Evolutionary conservation across 2,329 filamentous ascomycete species (phyloP), one percentile per base, ranked within the genome.

Genomic region (Alternaria consortialis): DNA sequence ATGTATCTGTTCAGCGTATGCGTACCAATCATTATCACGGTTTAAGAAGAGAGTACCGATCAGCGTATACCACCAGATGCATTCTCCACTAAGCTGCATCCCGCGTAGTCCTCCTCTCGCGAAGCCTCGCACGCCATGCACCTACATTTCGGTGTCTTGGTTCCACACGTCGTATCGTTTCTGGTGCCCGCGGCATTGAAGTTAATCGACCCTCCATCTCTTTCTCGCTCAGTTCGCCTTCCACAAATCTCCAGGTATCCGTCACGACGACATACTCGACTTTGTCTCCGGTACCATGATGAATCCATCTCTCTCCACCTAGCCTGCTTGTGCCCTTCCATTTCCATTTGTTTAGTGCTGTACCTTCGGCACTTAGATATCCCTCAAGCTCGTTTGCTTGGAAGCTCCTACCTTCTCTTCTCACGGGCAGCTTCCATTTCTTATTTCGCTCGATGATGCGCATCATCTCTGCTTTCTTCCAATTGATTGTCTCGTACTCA

Each of bases 391-490:
- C 31, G 15, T 44, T 32, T 11, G 15, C 23, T 9, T 57, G 37
- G 20, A 52, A 50, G 5, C 8, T 13, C 1, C 29, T 23, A 7
- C 13, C 46, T 23, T 54, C 63, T 2, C 47, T 39, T 13, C 60
- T 20, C 6, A 61, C 34, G 8, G 46, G 47, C 20, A 65, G 39
- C 37, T 61, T 63, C 44, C 51, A 58, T 15, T 43, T 40, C 60
- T 65, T 65, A 46, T 61, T 63, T 25, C 60, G 40, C 39, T 61
- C 32, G 12, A 65, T 34, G 32, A 65, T 64, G 36, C 29, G 29
- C 63, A 63, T 63, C 63, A 65, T 61, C 36, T 65, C 60, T 7
- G 48, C 60, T 44, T 56, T 57, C 52, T 64, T 63, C 54, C 53
- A 52, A 27, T 8, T 32, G 20, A 63, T 36, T 46, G 63, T 65